Conservation (phyloP, 352 stramenopile species). For the Elongisporangium senticosum region DNA sequence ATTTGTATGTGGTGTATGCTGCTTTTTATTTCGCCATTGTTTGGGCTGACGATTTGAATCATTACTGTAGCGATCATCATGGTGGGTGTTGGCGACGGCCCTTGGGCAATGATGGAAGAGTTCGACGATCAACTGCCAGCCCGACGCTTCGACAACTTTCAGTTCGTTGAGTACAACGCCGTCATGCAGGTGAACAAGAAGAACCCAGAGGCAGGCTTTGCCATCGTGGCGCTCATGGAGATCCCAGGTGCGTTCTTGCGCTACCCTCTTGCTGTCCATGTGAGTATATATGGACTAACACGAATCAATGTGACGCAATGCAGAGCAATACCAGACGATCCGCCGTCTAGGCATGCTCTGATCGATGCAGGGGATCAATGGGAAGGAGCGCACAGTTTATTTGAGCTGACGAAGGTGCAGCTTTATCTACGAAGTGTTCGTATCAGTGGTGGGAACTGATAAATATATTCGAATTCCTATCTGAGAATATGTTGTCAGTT, state of each 20-base stretch:
- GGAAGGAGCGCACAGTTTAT: not conserved
- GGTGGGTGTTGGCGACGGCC: slow-evolving; percentile 69
- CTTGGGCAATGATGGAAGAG: slow-evolving; percentile 76
- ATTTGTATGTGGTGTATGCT: slow-evolving; percentile 40
- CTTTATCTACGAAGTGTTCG: not conserved
- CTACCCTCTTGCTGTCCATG: not conserved
- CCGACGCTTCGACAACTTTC: slow-evolving; percentile 72
- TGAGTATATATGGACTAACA: not conserved
- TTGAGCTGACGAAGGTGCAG: not conserved
- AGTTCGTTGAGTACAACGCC: slow-evolving; percentile 67
- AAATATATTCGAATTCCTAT: too few species aligned
- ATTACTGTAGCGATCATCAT: slow-evolving; percentile 27
- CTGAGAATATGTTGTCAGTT: too few species aligned
- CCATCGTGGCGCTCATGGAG: slow-evolving; percentile 68
- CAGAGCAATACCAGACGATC: slow-evolving; percentile 62
- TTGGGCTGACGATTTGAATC: not conserved
- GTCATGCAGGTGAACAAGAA: slow-evolving; percentile 66
- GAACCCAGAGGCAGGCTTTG: slow-evolving; percentile 63
- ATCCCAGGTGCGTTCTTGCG: slow-evolving; percentile 44
- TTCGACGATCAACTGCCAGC: slow-evolving; percentile 62
- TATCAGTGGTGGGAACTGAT: too few species aligned
- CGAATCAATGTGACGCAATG: not conserved
- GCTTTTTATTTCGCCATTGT: not conserved
- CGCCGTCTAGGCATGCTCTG: slow-evolving; percentile 35
- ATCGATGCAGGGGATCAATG: too few species aligned